These are phyloP conservation scores for Plasmodium fragile DNA, from an alignment of 169 alveolate genomes.

Conservation along the genomic window DNA sequence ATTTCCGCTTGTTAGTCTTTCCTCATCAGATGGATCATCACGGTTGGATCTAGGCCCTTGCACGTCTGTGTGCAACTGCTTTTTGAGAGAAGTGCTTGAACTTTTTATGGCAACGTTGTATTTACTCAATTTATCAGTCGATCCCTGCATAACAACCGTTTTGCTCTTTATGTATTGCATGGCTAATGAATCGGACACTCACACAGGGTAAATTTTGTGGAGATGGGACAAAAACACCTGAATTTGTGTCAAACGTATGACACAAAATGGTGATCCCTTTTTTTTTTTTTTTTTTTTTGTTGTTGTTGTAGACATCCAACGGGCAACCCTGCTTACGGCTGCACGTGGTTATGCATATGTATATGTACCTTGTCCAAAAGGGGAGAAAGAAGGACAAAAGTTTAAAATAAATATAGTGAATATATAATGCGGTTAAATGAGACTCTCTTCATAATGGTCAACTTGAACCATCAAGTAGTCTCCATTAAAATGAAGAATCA, in stretches of 20 bases:
- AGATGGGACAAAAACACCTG: neutral
- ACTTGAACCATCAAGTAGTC: neutral
- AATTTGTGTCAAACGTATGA: neutral
- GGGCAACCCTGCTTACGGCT: neutral
- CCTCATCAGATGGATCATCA: constrained; percentile 3
- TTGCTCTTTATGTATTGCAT: constrained; percentile 34
- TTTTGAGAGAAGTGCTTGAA: neutral
- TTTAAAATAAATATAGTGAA: neutral
- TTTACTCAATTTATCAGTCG: constrained; percentile 2
- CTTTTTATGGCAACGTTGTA: neutral
- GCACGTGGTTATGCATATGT: neutral
- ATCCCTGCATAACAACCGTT: constrained; percentile 30
- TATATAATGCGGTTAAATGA: neutral
- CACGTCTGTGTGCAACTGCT: constrained; percentile 15
- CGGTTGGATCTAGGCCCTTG: neutral
- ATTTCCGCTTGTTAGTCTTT: neutral
- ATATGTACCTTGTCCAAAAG: neutral
- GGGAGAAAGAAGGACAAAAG: neutral
- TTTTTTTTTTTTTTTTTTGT: neutral
- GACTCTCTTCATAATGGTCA: neutral
- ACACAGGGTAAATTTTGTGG: neutral
- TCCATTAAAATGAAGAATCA: constrained; percentile 6
- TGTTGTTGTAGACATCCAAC: neutral
- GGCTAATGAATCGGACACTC: neutral
- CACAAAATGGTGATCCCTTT: neutral